Conservation (phyloP, 495 filamentous ascomycete genomes). For the Bacidia gigantensis region DNA sequence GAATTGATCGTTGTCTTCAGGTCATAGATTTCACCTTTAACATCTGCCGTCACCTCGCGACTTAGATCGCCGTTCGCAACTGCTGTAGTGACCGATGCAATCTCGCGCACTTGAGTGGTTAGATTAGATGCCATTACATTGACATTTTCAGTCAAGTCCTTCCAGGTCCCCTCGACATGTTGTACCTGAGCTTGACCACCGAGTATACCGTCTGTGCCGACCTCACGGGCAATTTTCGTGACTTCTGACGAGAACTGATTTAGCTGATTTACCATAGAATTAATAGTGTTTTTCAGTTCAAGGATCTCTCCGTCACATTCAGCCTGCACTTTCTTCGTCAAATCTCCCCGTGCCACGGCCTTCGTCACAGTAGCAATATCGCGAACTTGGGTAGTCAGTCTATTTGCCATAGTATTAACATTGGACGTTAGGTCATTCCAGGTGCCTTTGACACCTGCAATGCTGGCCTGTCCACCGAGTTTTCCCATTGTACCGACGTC, state of each 20-base stretch:
- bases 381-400: constrained; percentile 92
- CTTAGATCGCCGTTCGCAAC: constrained; percentile 90
- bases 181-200: constrained; percentile 95
- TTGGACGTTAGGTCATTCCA: constrained; percentile 98
- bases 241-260: constrained; percentile 96
- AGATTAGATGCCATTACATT: constrained; percentile 99
- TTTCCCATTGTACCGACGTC: constrained; percentile 97
- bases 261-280: constrained; percentile 96
- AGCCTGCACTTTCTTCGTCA: constrained; percentile 93
- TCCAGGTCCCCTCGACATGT: constrained; percentile 96
- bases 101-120: constrained; percentile 95
- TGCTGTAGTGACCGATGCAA: constrained; percentile 93
- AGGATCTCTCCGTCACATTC: constrained; percentile 95
- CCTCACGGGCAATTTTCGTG: constrained; percentile 92
- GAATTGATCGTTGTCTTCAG: constrained; percentile 97
- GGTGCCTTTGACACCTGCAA: constrained; percentile 71
- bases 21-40: constrained; percentile 87
- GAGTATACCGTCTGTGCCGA: constrained; percentile 90
- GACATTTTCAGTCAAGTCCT: constrained; percentile 92
- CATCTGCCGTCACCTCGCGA: constrained; percentile 91
- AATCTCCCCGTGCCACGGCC: constrained; percentile 87
- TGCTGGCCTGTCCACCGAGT: constrained; percentile 90
- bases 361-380: constrained; percentile 99
- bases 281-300: constrained; percentile 93
- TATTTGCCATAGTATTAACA: constrained; percentile 97